Base-by-base conservation (phyloP, 805 yeast genomes). In the Metschnikowia lachancei region DNA sequence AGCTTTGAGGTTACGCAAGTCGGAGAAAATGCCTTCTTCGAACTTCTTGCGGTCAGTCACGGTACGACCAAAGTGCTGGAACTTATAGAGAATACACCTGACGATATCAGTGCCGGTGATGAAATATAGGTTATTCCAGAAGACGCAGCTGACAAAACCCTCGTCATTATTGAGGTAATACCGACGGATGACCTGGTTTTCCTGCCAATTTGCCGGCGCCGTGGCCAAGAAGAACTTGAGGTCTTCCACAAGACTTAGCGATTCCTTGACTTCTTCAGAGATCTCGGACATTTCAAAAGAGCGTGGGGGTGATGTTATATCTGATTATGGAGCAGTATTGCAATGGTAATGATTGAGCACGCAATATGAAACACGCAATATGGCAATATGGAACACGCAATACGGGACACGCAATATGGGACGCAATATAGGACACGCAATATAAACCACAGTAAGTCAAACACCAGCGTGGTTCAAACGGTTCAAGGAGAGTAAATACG, bases 101-200 rank as follows among this genome's bases (percentile, higher is more conserved):
- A 94, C 96, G 48, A 92, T 91, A 70, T 94, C 98, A 0, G 98
- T 92, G 2, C 98, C 98, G 0, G 98, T 92, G 40, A 92, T 79
- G 66, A 86, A 91, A 63, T 85, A 92, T 12, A 91, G 70, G 59
- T 86, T 85, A 59, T 89, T 87, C 97, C 98, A 92, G 56, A 77
- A 84, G 1, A 94, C 89, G 66, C 99, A 92, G 28, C 87, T 80
- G n/a, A 89, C 89, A 55, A 92, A 89, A 2, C 92, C 94, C 63
- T 91, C 97, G 49, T 87, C 95, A 52, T 85, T 86, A 56, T 89
- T 90, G 41, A 92, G 68, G 61, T 83, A 85, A 64, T 88, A 92
- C 44, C 96, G 73, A 60, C 96, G 76, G 40, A 94, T 87, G 38
- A 88, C 83, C 63, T 92, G 97, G 56, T 85, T 83, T 49, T 82